Base-by-base conservation (phyloP, 1,284 basidiomycete species). In the Rhodotorula mucilaginosa region DNA sequence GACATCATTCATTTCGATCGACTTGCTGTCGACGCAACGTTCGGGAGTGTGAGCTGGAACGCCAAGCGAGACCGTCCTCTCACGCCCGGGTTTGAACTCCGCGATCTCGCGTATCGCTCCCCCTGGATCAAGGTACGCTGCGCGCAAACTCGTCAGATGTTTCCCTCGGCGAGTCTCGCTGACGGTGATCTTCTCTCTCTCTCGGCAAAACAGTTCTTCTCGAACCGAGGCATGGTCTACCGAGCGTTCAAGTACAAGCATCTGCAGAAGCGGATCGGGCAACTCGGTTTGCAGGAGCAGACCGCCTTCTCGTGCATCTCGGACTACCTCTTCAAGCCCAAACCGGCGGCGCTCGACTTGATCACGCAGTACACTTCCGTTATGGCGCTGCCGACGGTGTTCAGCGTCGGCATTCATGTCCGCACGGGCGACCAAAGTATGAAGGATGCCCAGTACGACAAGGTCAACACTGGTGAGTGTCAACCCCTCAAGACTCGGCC, bases 1-100 rank as follows among this genome's bases (percentile, higher is more conserved):
- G 71, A 73, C 52, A 67, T 73, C 26, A 70, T 73, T 51, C 68
- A 73, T 47, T 73, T 73, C n/a, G 71, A 73, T 44, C 68, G 71
- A 0, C 49, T 73, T 6, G 44, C 58, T 8, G 68, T 73, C 59
- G 71, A 73, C 31, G 64, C 65, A 26, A 73, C 68, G 18, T 73
- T 73, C 21, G 68, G 71, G 2, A 65, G 54, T 7, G 48, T 59
- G n/a, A 69, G 65, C 47, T 73, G 71, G 71, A 70, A 70, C 46
- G 51, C 65, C 48, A 61, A 65, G 51, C 13, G 21, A 6, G 56
- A 39, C 3, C 59, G 64, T 23, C 34, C 19, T 31, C 58, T 58
- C 19, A 70, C 63, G n/a, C 59, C 61, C 10, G 71, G 71, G 15
- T 73, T 73, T 19, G 71, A 73, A 56, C 54, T 58, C 51, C 34